Conservation (phyloP, 164 flowering plant species). For the Malania oleifera region DNA sequence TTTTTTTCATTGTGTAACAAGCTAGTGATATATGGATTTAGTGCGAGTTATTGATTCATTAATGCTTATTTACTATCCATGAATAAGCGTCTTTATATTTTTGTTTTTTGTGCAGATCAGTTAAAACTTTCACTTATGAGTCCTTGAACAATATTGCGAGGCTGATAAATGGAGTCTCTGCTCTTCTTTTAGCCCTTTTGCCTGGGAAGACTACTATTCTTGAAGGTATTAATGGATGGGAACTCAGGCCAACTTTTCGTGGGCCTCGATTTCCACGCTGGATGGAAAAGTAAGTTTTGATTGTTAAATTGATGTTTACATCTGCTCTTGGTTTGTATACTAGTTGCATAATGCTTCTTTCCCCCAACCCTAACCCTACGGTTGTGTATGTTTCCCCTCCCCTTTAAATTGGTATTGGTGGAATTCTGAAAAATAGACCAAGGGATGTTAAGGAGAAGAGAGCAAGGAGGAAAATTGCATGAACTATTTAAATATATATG, state of each 20-base stretch:
- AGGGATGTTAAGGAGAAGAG: no score
- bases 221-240: constrained; percentile 98
- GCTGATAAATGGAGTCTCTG: constrained; percentile 87
- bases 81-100: neutral
- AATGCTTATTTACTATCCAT: neutral
- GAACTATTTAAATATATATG: no score
- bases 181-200: constrained; percentile 67
- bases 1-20: no score
- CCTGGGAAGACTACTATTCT: constrained; percentile 84
- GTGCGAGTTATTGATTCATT: neutral
- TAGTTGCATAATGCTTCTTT: no score
- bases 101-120: constrained; percentile 57
- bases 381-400: neutral
- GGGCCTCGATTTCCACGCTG: constrained; percentile 94
- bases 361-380: neutral
- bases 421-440: no score
- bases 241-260: constrained; percentile 85
- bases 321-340: no score
- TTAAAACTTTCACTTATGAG: constrained; percentile 89
- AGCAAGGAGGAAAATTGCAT: no score
- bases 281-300: constrained; percentile 87
- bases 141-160: constrained; percentile 81
- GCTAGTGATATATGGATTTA: neutral
- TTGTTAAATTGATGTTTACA: neutral
- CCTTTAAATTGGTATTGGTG: no score